Evolutionary conservation across 2,329 filamentous ascomycete species (phyloP), one percentile per base, ranked within the genome.

Genomic region (Fusarium odoratissimum): DNA sequence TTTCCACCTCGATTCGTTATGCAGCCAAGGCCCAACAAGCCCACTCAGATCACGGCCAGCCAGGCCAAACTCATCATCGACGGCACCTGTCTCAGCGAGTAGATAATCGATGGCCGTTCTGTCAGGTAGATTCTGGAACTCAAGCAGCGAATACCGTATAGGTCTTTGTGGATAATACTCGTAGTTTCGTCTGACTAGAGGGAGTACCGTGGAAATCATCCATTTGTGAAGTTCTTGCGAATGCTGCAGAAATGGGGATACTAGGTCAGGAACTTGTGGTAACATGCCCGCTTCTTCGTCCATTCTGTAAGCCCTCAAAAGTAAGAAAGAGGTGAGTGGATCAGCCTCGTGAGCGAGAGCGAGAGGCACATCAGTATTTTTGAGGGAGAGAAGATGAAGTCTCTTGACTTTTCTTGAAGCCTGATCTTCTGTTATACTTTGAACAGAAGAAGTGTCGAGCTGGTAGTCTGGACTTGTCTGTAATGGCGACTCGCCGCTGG

Each of bases 271-370:
- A 3, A 95, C 79, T 72, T 92, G 87, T n/a, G 86, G 85, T 25
- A 95, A 84, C 67, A 94, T 82, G n/a, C 93, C 93, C 3, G 92
- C 91, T 79, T 93, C 89, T 58, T 89, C 83, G 77, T 95, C 92
- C 69, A 95, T 90, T 41, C 87, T 87, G 76, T 92, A 88, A 10
- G 92, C 87, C 64, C 93, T 88, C 71, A 90, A 88, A 54, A 93
- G 85, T 10, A 95, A 81, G 78, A 95, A 95, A 5, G 86, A 82
- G 11, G 86, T 86, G 12, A 93, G 78, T 3, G 84, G 77, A 68
- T 94, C 91, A 16, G 87, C 79, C 4, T 86, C 82, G 19, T 84
- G 82, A 61, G 88, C 84, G 17, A 78, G 75, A 16, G 86, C 84
- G 17, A 78, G 75, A 16, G 86, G 84, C 17, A 85, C 85, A 46